phyloP scores from a whole-genome alignment of 2,329 filamentous ascomycete genomes.

The Fusarium pseudograminearum region DNA sequence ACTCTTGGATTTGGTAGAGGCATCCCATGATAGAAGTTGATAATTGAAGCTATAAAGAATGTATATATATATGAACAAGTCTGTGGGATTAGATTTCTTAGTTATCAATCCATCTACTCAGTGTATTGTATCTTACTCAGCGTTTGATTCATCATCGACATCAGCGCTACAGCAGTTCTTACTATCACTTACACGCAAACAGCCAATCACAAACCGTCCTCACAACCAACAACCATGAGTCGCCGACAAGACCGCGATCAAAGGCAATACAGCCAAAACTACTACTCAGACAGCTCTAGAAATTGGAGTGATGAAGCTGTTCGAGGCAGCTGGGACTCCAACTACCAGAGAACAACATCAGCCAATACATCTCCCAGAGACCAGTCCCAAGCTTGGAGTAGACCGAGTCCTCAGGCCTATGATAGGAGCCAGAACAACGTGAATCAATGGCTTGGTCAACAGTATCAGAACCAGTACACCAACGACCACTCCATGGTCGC shows the following conservation, averaged over 20 bases:
- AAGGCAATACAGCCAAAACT: conserved; percentile 15
- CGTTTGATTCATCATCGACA: not conserved
- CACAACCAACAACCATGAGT: conserved; percentile 36
- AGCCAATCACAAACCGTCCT: conserved; percentile 19
- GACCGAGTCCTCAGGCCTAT: conserved; percentile 31
- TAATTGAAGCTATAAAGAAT: conserved; percentile 5
- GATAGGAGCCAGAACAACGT: conserved; percentile 41
- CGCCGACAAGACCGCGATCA: conserved; percentile 35
- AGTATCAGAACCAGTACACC: conserved; percentile 36
- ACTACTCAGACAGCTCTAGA: conserved; percentile 42
- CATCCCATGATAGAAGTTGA: conserved; percentile 26
- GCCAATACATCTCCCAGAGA: conserved; percentile 38
- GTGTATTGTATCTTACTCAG: conserved; percentile 3
- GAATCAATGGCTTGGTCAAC: conserved; percentile 46
- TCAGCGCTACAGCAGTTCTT: not conserved
- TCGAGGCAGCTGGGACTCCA: conserved; percentile 46
- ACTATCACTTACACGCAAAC: conserved; percentile 29
- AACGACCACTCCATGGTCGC: conserved; percentile 34
- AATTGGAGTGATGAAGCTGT: conserved; percentile 49
- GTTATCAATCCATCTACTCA: conserved; percentile 9
- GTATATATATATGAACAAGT: conserved; percentile 20
- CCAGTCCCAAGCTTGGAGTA: conserved; percentile 32
- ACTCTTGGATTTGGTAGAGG: conserved; percentile 32
- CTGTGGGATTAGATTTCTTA: conserved; percentile 2
- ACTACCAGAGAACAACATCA: conserved; percentile 39